phyloP scores from a whole-genome alignment of 139 green algal species.

The Limnomonas spitsbergensis region DNA sequence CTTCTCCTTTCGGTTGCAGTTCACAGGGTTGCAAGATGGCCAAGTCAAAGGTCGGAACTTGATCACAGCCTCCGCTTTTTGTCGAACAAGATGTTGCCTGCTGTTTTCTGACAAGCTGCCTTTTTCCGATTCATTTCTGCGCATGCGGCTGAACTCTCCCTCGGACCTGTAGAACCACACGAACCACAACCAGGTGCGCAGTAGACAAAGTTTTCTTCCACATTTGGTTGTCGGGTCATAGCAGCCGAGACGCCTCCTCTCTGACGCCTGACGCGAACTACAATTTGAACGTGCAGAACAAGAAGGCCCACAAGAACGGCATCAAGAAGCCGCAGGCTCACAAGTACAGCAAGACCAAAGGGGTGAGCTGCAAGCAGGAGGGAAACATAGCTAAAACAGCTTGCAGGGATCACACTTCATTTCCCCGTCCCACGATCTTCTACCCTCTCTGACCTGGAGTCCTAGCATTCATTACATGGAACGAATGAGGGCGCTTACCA shows the following conservation, averaged over 20 bases:
- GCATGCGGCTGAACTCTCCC: background rate
- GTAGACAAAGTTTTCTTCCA: background rate
- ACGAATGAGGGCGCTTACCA: background rate
- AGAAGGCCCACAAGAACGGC: slow-evolving; percentile 87
- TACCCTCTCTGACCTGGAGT: no score
- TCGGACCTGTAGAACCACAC: slow-evolving; percentile 13
- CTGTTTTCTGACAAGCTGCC: background rate
- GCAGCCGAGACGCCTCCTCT: background rate
- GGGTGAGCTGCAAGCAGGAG: slow-evolving; percentile 55
- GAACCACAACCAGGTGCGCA: slow-evolving; percentile 10
- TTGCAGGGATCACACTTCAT: background rate
- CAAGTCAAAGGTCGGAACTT: slow-evolving; percentile 6
- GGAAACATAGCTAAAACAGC: background rate
- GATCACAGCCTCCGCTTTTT: background rate
- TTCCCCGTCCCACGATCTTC: no score
- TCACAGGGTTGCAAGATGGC: slow-evolving; percentile 2
- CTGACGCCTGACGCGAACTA: background rate
- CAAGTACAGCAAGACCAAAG: slow-evolving; percentile 69
- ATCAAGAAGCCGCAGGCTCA: slow-evolving; percentile 91
- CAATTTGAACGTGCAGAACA: slow-evolving; percentile 57
- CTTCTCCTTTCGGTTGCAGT: no score
- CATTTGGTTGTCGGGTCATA: background rate
- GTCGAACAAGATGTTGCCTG: background rate
- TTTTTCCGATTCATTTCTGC: background rate
- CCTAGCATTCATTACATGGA: background rate